These are phyloP conservation scores for Cordia subcordata DNA, from an alignment of 257 asterid genomes.

Conservation along the genomic window DNA sequence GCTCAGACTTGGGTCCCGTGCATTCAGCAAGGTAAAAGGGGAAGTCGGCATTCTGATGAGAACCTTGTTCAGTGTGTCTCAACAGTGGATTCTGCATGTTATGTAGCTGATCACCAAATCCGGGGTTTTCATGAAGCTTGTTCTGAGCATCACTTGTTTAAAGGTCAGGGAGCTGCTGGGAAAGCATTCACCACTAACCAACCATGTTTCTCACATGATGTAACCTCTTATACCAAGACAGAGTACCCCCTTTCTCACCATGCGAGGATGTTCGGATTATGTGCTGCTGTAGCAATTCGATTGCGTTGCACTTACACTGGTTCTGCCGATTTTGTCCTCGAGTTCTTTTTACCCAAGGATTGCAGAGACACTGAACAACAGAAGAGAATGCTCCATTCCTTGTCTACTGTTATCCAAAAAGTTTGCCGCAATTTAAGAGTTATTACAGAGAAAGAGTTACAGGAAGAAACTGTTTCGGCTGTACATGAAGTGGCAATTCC, in stretches of 20 bases:
- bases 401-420: slow-evolving; percentile 65
- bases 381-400: slow-evolving; percentile 53
- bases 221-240: slow-evolving; percentile 58
- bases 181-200: slow-evolving; percentile 66
- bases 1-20: slow-evolving; percentile 94
- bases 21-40: slow-evolving; percentile 59
- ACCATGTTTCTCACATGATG: slow-evolving; percentile 75
- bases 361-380: slow-evolving; percentile 66
- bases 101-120: slow-evolving; percentile 45
- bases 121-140: slow-evolving; percentile 92
- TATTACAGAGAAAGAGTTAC: slow-evolving; percentile 65
- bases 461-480: slow-evolving; percentile 39
- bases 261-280: slow-evolving; percentile 73
- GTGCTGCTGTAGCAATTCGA: slow-evolving; percentile 87
- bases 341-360: slow-evolving; percentile 70
- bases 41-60: slow-evolving; percentile 71
- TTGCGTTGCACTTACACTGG: slow-evolving; percentile 61
- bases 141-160: slow-evolving; percentile 74
- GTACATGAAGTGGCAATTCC: slow-evolving; percentile 12
- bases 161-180: slow-evolving; percentile 81
- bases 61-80: slow-evolving; percentile 57
- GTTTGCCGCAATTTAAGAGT: slow-evolving; percentile 63
- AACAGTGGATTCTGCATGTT: slow-evolving; percentile 75
- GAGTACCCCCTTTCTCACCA: slow-evolving; percentile 94
- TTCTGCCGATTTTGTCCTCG: slow-evolving; percentile 67